Conservation (phyloP, 441 rosid genomes). For the Bruguiera hainesii region DNA sequence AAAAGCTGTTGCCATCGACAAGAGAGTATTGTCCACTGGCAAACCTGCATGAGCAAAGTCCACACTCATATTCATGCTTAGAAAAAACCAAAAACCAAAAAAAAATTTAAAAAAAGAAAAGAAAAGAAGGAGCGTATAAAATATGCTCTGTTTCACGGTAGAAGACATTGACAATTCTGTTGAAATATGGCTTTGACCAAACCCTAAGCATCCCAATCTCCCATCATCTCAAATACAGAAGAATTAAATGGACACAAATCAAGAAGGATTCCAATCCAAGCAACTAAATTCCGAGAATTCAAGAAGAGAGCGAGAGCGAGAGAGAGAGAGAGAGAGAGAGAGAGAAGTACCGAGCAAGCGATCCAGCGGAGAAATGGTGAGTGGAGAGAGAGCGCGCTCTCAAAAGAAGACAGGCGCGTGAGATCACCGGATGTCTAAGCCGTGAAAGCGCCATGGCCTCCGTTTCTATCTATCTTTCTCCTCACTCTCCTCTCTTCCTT, state of each 20-base stretch:
- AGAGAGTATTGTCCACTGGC: slow-evolving; percentile 33
- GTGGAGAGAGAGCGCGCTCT: slow-evolving; percentile 66
- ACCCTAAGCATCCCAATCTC: not conserved
- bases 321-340: not conserved
- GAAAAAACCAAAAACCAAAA: not conserved
- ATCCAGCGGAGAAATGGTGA: slow-evolving; percentile 38
- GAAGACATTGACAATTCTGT: not conserved
- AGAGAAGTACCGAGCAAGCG: slow-evolving; percentile 44
- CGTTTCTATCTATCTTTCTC: too few species aligned
- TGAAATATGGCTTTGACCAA: not conserved
- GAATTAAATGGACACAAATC: not conserved
- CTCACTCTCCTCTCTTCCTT: too few species aligned
- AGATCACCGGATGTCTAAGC: slow-evolving; percentile 62
- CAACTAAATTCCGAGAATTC: not conserved
- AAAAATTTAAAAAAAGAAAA: not conserved
- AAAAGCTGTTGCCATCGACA: slow-evolving; percentile 31
- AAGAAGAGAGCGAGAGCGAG: not conserved
- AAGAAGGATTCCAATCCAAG: not conserved
- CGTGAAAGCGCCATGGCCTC: slow-evolving; percentile 74
- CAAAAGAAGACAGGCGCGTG: slow-evolving; percentile 54
- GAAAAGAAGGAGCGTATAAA: not conserved
- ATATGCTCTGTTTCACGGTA: not conserved
- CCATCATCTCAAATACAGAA: not conserved
- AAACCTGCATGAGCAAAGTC: slow-evolving; percentile 42
- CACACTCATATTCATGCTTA: not conserved